A percentile compares a stretch with the other conserved stretches of the same genome.
Conservation (phyloP, 768 basidiomycete species). For the Termitomyces sp. region DNA sequence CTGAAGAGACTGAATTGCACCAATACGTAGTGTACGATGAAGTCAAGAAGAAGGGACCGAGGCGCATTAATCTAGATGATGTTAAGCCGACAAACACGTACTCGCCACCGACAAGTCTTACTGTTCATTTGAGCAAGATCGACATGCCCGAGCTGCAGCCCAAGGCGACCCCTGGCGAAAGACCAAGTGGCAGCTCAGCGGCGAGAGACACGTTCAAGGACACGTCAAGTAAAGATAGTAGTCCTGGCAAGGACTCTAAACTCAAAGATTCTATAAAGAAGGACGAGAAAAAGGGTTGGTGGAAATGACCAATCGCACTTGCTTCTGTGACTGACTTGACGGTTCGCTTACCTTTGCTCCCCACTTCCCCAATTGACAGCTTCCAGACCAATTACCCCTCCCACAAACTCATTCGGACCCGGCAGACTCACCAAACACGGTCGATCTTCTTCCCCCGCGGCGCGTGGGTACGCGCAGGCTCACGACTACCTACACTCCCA, state of each 20-base stretch:
- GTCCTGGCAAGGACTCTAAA: conserved; percentile 20
- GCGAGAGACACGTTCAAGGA: conserved; percentile 5
- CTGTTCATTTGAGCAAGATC: conserved; percentile 82
- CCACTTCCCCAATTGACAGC: conserved; percentile 6
- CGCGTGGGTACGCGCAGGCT: neutral
- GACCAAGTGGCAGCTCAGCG: conserved; percentile 12
- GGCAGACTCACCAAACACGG: conserved; percentile 22
- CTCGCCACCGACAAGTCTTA: conserved; percentile 63
- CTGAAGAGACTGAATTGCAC: conserved; percentile 60
- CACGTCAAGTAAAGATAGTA: conserved; percentile 2
- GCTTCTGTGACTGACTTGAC: conserved; percentile 8
- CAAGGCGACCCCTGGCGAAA: conserved; percentile 30
- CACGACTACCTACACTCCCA: conserved; percentile 26
- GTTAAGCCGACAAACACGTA: conserved; percentile 48
- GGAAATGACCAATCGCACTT: conserved; percentile 17
- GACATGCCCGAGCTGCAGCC: conserved; percentile 82
- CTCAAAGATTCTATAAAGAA: conserved; percentile 30
- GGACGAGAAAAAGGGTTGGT: conserved; percentile 44
- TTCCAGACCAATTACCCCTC: conserved; percentile 6
- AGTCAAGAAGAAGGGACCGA: conserved; percentile 51
- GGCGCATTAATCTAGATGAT: conserved; percentile 69
- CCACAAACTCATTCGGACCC: conserved; percentile 13
- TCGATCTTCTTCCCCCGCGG: conserved; percentile 20
- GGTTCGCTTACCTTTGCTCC: conserved; percentile 2
- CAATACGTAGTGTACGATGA: conserved; percentile 79